phyloP scores from a whole-genome alignment of 2,329 filamentous ascomycete genomes.

The Hymenoscyphus scutula region DNA sequence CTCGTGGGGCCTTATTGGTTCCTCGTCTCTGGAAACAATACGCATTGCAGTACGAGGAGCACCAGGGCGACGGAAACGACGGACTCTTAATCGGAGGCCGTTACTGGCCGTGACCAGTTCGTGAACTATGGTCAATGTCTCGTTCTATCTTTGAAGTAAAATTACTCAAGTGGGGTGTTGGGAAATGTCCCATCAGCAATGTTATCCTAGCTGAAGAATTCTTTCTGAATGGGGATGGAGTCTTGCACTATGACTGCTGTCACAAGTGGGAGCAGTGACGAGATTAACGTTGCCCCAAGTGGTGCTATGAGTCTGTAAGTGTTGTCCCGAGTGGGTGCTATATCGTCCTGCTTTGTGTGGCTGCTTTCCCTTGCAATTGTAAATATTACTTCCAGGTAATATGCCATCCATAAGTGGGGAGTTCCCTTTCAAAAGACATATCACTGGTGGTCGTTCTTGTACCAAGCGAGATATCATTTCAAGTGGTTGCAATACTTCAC shows the following conservation, averaged over 20 bases:
- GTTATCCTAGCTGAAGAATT: not conserved
- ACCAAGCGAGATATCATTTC: not conserved
- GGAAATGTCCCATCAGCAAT: conserved; percentile 1
- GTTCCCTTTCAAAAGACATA: not conserved
- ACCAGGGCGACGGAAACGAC: not conserved
- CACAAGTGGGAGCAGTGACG: not conserved
- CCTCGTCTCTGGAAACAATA: conserved; percentile 6
- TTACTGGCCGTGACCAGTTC: not conserved
- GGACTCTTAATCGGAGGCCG: not conserved
- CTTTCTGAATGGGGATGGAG: not conserved
- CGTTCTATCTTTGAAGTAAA: not conserved
- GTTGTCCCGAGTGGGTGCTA: conserved; percentile 1
- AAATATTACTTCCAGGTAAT: not conserved
- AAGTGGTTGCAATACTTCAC: not conserved
- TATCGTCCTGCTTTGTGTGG: not conserved
- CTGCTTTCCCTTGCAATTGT: not conserved
- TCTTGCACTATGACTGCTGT: not conserved
- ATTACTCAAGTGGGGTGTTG: not conserved
- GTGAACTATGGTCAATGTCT: not conserved
- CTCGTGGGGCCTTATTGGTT: conserved; percentile 22
- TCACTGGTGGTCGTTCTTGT: conserved; percentile 2
- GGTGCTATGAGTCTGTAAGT: not conserved
- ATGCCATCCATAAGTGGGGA: not conserved
- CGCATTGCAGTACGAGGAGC: not conserved
- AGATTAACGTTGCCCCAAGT: not conserved